A percentile compares a stretch with the other conserved stretches of the same genome.
Conservation (phyloP, 2,329 filamentous ascomycete species). For the Neonectria hederae region DNA sequence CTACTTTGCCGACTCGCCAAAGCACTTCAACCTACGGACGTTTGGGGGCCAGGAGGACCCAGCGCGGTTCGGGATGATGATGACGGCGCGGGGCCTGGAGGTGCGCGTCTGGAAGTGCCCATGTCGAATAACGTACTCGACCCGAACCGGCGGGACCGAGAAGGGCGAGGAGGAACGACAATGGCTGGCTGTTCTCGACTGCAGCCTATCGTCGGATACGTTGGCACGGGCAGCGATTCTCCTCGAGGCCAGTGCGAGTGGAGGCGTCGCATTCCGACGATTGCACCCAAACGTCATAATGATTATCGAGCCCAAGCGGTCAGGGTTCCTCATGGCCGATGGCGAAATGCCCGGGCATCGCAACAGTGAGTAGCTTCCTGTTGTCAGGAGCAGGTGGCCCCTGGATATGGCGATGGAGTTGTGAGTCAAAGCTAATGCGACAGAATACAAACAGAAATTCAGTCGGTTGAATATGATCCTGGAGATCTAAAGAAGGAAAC, state of each 20-base stretch:
- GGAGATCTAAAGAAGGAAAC: slow-evolving; percentile 39
- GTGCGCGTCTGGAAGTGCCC: slow-evolving; percentile 41
- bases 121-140: slow-evolving; percentile 37
- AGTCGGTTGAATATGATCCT: slow-evolving; percentile 40
- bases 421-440: slow-evolving; percentile 4
- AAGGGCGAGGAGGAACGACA: slow-evolving; percentile 32
- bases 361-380: slow-evolving; percentile 16
- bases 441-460: slow-evolving; percentile 28
- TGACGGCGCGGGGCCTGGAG: slow-evolving; percentile 38
- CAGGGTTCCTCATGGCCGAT: slow-evolving; percentile 23
- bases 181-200: slow-evolving; percentile 42
- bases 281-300: slow-evolving; percentile 39
- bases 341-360: slow-evolving; percentile 19
- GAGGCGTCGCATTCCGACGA: slow-evolving; percentile 33
- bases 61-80: slow-evolving; percentile 32
- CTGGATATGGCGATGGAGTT: background rate
- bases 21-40: slow-evolving; percentile 40
- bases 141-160: slow-evolving; percentile 33
- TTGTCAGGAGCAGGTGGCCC: background rate
- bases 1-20: slow-evolving; percentile 39
- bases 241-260: slow-evolving; percentile 35
- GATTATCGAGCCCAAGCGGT: slow-evolving; percentile 37
- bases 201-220: slow-evolving; percentile 40
- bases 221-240: slow-evolving; percentile 40
- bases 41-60: slow-evolving; percentile 40